These are phyloP conservation scores for Didymella pomorum DNA, from an alignment of 2,329 filamentous ascomycete species.

Conservation along the genomic window DNA sequence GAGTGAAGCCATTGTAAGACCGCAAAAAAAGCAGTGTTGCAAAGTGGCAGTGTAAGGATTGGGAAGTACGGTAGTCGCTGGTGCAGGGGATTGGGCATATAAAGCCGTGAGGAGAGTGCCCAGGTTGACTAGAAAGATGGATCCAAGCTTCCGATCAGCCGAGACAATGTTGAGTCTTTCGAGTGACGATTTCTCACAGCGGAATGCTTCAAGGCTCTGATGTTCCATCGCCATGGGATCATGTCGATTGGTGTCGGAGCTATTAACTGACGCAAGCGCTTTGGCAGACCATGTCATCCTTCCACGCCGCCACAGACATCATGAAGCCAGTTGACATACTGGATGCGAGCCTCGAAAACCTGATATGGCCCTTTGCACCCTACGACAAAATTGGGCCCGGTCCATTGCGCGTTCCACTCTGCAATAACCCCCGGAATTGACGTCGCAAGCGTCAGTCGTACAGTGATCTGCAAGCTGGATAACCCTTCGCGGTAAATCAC, in stretches of 20 bases:
- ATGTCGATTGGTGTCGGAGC: conserved; percentile 35
- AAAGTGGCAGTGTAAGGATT: not conserved
- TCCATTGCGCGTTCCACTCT: conserved; percentile 37
- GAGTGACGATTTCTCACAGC: not conserved
- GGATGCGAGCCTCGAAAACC: conserved; percentile 42
- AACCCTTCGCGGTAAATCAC: conserved; percentile 34
- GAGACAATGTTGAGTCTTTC: conserved; percentile 22
- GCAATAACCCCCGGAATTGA: conserved; percentile 44
- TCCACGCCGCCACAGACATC: conserved; percentile 38
- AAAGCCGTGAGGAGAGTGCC: conserved; percentile 28
- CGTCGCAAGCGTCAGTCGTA: conserved; percentile 43
- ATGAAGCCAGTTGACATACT: conserved; percentile 46
- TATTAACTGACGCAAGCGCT: conserved; percentile 39
- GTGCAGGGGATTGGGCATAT: conserved; percentile 10
- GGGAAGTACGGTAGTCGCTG: not conserved
- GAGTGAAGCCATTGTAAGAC: conserved; percentile 29
- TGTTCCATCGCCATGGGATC: conserved; percentile 46
- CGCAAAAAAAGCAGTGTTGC: conserved; percentile 30
- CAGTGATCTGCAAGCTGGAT: conserved; percentile 33
- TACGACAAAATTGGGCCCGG: conserved; percentile 41
- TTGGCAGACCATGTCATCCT: conserved; percentile 43
- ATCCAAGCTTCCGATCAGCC: conserved; percentile 34
- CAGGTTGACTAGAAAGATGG: conserved; percentile 33
- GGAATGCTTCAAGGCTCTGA: conserved; percentile 25
- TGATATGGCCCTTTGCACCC: conserved; percentile 42